Evolutionary conservation across 2,329 filamentous ascomycete genomes (phyloP), one percentile per base, ranked within the genome.

Genomic region (Zasmidium cellare): DNA sequence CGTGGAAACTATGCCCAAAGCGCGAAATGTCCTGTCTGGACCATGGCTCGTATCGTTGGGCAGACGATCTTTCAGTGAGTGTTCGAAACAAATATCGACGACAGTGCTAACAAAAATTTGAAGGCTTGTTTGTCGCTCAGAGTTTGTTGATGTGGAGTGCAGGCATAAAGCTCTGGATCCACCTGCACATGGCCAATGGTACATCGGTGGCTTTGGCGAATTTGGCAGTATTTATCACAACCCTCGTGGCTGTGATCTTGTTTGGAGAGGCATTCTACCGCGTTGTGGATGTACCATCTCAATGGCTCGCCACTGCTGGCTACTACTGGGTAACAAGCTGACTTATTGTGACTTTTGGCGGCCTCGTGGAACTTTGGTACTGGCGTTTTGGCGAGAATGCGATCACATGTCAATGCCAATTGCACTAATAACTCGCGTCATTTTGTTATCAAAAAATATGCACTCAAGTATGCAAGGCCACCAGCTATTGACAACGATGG

Each of bases 41-140:
- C 66, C 57, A 46, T 59, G 58, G 22, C 51, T 71, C 5, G 63
- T 69, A 0, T 56, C 51, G n/a, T n/a, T 70, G 2, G 69, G 69
- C 3, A 66, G 65, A 46, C 57, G 69, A 51, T 68, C 68, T 16
- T 61, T 71, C 46, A 68, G 69, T 71, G 53, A 57, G 68, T 63
- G 3, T 1, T 14, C 31, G 11, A 23, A 28, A 5, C 19, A 23
- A 38, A 19, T 23, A 16, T 61, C 38, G 3, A 14, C 11, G 9
- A 20, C 16, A 45, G 9, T 18, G 41, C 41, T 45, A 45, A 45
- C 16, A 5, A 41, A 9, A 11, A 7, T 1, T 28, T 23, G 3
- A 16, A 71, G 69, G 69, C 35, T 58, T 70, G 14, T 71, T 69
- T 53, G 55, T 66, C 3, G 67, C 65, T 0, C 66, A 68, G 23